Evolutionary conservation across 2,329 filamentous ascomycete genomes (phyloP), one percentile per base, ranked within the genome.

Genomic region (Xylaria sp.): DNA sequence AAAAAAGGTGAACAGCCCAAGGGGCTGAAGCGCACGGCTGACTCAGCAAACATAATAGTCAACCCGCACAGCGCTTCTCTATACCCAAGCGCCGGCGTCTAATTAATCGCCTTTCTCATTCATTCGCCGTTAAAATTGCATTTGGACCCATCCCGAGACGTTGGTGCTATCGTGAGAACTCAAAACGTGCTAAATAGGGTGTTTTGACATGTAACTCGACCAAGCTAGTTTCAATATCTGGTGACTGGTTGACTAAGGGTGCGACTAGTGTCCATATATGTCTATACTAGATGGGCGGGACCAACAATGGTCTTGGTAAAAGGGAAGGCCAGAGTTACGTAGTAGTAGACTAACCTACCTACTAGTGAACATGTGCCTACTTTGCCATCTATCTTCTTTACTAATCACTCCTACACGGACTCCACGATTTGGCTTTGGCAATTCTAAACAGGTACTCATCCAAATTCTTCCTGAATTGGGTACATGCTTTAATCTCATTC

Each of bases 11-110:
- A 40, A 57, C 27, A 21, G 21, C 37, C 16, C 21, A 58, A 54
- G 48, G 48, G 32, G 60, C 32, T 54, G 48, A 44, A 32, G 12
- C 60, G 6, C 3, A 23, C 50, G 25, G 50, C 60, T 63, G 50
- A 55, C 57, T 66, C 58, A 66, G 58, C 63, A n/a, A 23, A 37
- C 29, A 48, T 58, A 21, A 60, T 25, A 32, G 6, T 40, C 29
- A 13, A 54, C 4, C 32, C 21, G 32, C 3, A 23, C 35, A 23
- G 57, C 55, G 37, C 23, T 27, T 54, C 25, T 62, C n/a, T 48
- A 2, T 2, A 29, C 48, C 35, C 68, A 73, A 73, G 71, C 72
- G 71, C 73, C 63, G 72, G 73, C 73, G 71, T 73, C 68, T 73
- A 72, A 72, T 63, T 42, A 67, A 50, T 63, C 47, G 35, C 44